Conservation (phyloP, 306 rosid species). For the Cyamopsis tetragonoloba region DNA sequence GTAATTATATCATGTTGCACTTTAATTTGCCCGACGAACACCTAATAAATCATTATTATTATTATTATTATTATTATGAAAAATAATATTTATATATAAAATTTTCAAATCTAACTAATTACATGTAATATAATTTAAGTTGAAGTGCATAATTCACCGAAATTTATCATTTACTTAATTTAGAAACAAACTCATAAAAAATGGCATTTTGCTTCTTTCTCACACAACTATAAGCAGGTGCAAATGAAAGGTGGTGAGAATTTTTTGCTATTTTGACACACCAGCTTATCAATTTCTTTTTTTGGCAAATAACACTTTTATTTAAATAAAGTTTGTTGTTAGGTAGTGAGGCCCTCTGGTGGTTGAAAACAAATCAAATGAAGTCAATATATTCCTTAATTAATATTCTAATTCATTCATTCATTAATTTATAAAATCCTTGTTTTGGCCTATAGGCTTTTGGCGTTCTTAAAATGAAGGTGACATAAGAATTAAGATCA, state of each 20-base stretch:
- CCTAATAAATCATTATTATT: no score
- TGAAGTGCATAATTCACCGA: neutral
- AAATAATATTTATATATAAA: no score
- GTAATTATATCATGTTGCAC: no score
- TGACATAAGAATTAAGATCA: neutral
- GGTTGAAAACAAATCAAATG: constrained; percentile 15
- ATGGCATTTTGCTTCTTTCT: no score
- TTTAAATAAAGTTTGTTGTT: neutral
- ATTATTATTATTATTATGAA: no score
- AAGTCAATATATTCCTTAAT: neutral
- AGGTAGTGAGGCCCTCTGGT: constrained; percentile 12
- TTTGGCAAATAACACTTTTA: neutral
- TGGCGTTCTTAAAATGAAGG: neutral
- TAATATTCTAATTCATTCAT: neutral
- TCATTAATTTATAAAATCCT: neutral
- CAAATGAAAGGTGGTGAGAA: neutral
- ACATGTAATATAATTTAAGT: neutral
- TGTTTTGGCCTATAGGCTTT: neutral
- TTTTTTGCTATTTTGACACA: neutral
- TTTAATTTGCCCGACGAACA: no score
- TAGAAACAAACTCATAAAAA: no score
- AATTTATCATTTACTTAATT: no score
- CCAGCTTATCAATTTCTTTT: neutral
- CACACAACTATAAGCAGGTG: no score
- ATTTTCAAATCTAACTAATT: no score